Conservation (phyloP, 2,329 filamentous ascomycete genomes). For the Colletotrichum tamarilloi region DNA sequence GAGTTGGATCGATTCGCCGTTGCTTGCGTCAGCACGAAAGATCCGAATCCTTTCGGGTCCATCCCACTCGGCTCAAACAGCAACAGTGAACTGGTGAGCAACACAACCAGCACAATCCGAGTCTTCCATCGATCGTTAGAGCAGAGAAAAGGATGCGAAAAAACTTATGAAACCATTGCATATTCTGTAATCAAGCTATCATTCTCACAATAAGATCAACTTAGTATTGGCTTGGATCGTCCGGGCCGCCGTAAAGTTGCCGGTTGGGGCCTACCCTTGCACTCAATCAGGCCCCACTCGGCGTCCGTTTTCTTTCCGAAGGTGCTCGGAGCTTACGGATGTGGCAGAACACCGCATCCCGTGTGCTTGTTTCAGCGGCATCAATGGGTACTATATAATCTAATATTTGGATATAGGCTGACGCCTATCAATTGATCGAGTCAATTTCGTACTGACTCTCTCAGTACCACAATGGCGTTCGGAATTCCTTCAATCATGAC, state of each 20-base stretch:
- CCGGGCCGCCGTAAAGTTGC: neutral
- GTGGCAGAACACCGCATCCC: neutral
- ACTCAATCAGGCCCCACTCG: neutral
- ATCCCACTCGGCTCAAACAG: neutral
- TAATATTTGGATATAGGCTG: too few species aligned
- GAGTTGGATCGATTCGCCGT: neutral
- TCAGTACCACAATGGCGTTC: neutral
- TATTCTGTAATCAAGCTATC: too few species aligned
- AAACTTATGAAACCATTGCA: neutral
- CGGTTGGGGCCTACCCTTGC: neutral
- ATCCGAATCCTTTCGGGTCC: neutral
- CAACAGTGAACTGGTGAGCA: too few species aligned
- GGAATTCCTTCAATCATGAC: neutral
- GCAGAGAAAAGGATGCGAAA: neutral
- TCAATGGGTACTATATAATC: neutral
- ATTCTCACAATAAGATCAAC: too few species aligned
- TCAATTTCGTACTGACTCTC: neutral
- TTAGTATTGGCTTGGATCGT: neutral
- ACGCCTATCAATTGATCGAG: too few species aligned
- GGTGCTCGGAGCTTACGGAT: conserved; percentile 15
- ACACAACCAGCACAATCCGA: neutral
- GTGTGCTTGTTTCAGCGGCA: neutral
- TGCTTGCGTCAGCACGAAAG: neutral
- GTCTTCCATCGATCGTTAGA: too few species aligned
- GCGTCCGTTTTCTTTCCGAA: conserved; percentile 5